Evolutionary conservation across 345 rosid species (phyloP), one percentile per base, ranked within the genome.

Genomic region (Bruguiera sexangula): DNA sequence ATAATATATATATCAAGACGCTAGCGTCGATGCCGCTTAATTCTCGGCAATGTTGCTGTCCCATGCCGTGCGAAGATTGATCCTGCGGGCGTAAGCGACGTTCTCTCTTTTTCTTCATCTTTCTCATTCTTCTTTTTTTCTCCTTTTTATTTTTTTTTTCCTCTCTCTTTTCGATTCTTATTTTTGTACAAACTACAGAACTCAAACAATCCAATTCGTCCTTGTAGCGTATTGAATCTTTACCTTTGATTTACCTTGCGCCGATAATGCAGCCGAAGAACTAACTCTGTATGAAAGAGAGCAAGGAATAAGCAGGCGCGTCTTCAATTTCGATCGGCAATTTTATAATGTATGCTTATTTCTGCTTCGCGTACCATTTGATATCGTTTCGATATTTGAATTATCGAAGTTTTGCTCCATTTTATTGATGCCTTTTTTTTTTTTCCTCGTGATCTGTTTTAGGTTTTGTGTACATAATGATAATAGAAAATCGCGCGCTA

Each of bases 31-130:
- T 78, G 83, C 74, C 76, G 86, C 89, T 78, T 78, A 82, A 79
- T 80, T 80, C 60, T 76, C 87, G 86, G 84, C 73, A 73, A 80
- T 71, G 82, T 77, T 75, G 71, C 73, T 74, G 70, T 78, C 68
- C 60, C 71, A 63, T 71, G 66, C 75, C 65, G 76, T 58, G 70
- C 56, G 39, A 69, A 69, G 48, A 55, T 60, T 69, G 74, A 69
- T 68, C 73, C 62, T 62, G 67, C 67, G 59, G 71, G 67, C 71
- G 58, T 73, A 67, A 82, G 59, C 74, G 72, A 46, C 78, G 72
- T 79, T 37, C 62, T 29, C 61, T 76, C 69, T 66, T 75, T 80
- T 60, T 58, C 63, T 37, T 79, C 54, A 67, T 79, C 62, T 52
- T 60, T 62, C 29, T 70, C 32, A 6, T 68, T 24, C 20, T 66